Conservation (phyloP, 2,329 filamentous ascomycete species). For the Phyllosticta capitalensis region DNA sequence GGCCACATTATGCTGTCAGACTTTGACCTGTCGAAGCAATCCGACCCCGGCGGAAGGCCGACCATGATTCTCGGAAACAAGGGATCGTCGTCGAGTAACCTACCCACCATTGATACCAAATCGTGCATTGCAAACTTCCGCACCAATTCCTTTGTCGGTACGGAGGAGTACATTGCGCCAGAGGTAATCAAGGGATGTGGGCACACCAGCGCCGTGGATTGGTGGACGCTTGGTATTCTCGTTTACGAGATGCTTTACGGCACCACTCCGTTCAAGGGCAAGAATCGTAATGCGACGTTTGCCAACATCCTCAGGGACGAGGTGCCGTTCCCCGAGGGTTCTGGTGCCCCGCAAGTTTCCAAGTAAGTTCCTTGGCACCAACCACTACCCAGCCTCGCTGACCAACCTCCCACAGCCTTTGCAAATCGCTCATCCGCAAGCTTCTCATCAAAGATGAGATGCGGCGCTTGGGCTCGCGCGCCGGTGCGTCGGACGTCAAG, state of each 20-base stretch:
- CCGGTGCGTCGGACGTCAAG: slow-evolving; percentile 95
- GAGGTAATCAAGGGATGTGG: slow-evolving; percentile 98
- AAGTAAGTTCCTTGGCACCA: slow-evolving; percentile 54
- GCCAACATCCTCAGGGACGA: slow-evolving; percentile 95
- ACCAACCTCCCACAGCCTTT: slow-evolving; percentile 51
- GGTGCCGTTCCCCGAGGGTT: slow-evolving; percentile 87
- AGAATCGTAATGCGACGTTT: slow-evolving; percentile 97
- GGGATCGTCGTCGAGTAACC: slow-evolving; percentile 72
- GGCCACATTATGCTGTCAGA: slow-evolving; percentile 99
- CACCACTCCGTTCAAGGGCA: slow-evolving; percentile 97
- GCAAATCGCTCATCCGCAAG: slow-evolving; percentile 94
- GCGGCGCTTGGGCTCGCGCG: slow-evolving; percentile 81
- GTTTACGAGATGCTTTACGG: slow-evolving; percentile 99
- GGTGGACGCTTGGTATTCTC: slow-evolving; percentile 96
- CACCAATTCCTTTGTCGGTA: slow-evolving; percentile 97
- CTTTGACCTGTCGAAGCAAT: slow-evolving; percentile 97
- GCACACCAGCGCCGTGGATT: slow-evolving; percentile 96
- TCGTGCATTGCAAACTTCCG: slow-evolving; percentile 97
- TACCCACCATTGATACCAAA: slow-evolving; percentile 96
- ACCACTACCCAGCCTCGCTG: neutral
- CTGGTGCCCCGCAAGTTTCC: slow-evolving; percentile 73
- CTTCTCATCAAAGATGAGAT: slow-evolving; percentile 97
- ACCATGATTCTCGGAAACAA: slow-evolving; percentile 88
- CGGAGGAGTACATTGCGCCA: slow-evolving; percentile 96
- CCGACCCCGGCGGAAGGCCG: slow-evolving; percentile 86